Conservation (phyloP, 1,284 basidiomycete species). For the Marasmius tenuissimus region DNA sequence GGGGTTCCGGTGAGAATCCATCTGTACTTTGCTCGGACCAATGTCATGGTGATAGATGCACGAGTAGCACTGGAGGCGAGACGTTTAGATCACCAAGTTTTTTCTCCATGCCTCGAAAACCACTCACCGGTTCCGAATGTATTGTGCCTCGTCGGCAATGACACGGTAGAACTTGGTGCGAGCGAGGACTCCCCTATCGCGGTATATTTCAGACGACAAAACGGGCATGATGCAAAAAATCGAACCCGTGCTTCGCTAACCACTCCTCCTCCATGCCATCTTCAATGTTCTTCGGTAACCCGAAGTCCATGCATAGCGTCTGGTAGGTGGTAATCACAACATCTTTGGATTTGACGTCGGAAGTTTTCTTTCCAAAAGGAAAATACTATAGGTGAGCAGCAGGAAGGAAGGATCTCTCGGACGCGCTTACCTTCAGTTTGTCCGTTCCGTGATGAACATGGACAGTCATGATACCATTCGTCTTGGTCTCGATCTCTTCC, state of each 20-base stretch:
- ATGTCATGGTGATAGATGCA: slow-evolving; percentile 55
- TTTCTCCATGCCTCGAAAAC: not conserved
- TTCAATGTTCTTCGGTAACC: slow-evolving; percentile 43
- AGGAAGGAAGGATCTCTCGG: slow-evolving; percentile 19
- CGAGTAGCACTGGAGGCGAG: slow-evolving; percentile 44
- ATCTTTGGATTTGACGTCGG: slow-evolving; percentile 52
- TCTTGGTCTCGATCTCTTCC: slow-evolving; percentile 64
- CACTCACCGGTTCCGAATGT: slow-evolving; percentile 59
- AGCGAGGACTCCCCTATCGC: slow-evolving; percentile 51
- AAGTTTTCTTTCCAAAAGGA: slow-evolving; percentile 13
- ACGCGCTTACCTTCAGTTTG: slow-evolving; percentile 48
- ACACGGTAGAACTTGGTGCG: slow-evolving; percentile 59
- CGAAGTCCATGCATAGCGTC: slow-evolving; percentile 58
- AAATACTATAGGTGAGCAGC: not conserved
- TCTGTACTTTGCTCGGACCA: slow-evolving; percentile 57
- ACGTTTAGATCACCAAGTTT: not conserved
- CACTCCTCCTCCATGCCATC: slow-evolving; percentile 46
- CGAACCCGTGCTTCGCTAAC: slow-evolving; percentile 49
- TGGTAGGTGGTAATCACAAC: slow-evolving; percentile 72
- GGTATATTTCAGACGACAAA: not conserved
- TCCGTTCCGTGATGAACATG: slow-evolving; percentile 68
- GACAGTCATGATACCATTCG: slow-evolving; percentile 61
- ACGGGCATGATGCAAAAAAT: not conserved
- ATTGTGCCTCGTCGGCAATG: slow-evolving; percentile 70
- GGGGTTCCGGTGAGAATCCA: slow-evolving; percentile 77